phyloP scores from a whole-genome alignment of 1,139 yeast species.

The Blastobotrys malaysiensis region DNA sequence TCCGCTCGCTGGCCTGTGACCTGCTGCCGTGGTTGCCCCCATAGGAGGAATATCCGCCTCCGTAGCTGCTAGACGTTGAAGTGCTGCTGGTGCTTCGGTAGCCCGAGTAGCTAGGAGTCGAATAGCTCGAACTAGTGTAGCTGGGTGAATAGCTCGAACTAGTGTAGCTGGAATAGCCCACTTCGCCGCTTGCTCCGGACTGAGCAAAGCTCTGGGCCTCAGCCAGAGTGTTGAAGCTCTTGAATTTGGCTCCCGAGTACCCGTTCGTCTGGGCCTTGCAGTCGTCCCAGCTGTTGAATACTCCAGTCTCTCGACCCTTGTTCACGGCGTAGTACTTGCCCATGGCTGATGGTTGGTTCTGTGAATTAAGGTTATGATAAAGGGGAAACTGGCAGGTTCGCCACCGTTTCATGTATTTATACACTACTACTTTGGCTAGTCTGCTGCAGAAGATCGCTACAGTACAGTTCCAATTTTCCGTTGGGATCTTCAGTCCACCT shows the following conservation, averaged over 20 bases:
- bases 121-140: background rate
- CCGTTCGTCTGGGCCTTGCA: conserved; percentile 38
- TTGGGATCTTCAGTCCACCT: too few relatives aligned
- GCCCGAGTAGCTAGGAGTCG: background rate
- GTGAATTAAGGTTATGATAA: background rate
- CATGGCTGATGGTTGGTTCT: conserved; percentile 1
- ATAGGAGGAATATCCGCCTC: background rate
- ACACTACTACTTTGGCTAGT: background rate
- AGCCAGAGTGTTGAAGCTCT: conserved; percentile 43
- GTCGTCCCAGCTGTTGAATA: conserved; percentile 46
- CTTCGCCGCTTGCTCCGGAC: conserved; percentile 1
- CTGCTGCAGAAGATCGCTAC: background rate
- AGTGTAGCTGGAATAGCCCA: background rate
- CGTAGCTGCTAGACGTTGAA: background rate
- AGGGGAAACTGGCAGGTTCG: background rate
- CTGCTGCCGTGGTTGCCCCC: background rate
- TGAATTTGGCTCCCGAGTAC: conserved; percentile 48
- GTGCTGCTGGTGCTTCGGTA: background rate
- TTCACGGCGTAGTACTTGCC: conserved; percentile 53
- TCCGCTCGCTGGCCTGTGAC: background rate
- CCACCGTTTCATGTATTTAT: background rate
- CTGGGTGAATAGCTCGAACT: background rate
- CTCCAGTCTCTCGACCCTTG: conserved; percentile 48
- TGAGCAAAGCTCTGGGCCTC: conserved; percentile 44
- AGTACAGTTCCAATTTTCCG: background rate